Evolutionary conservation across 768 basidiomycete species (phyloP).

Genomic region (Pleurotus salmoneostramineus): DNA sequence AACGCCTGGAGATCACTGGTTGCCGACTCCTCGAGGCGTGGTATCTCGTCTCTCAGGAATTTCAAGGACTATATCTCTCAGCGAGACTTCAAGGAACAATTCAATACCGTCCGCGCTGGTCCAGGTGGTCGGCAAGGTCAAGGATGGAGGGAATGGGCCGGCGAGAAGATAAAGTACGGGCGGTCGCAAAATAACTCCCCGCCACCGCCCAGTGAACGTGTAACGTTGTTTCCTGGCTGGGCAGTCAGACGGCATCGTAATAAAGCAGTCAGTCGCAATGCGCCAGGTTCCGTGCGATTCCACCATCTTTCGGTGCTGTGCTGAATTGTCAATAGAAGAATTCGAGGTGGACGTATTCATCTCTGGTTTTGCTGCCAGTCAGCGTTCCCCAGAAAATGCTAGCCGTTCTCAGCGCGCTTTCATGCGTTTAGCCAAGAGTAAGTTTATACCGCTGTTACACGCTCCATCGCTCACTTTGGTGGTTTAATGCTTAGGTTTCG

Average conservation of each 20-base stretch:
- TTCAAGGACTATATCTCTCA: slow-evolving; percentile 49
- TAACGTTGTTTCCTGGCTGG: slow-evolving; percentile 80
- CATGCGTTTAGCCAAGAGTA: slow-evolving; percentile 75
- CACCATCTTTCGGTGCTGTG: neutral
- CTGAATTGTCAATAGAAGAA: slow-evolving; percentile 27
- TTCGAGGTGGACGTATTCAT: slow-evolving; percentile 74
- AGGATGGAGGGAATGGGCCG: slow-evolving; percentile 62
- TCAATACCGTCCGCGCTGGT: slow-evolving; percentile 15
- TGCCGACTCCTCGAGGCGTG: slow-evolving; percentile 23
- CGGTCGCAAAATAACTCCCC: slow-evolving; percentile 13
- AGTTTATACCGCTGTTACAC: slow-evolving; percentile 4
- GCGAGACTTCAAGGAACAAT: slow-evolving; percentile 31
- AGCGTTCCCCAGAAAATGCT: slow-evolving; percentile 53
- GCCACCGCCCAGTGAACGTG: slow-evolving; percentile 30
- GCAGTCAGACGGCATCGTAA: slow-evolving; percentile 50
- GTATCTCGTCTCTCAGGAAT: slow-evolving; percentile 18
- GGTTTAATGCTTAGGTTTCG: slow-evolving; percentile 50
- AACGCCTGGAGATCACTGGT: slow-evolving; percentile 29
- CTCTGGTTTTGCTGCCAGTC: slow-evolving; percentile 71
- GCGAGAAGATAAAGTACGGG: slow-evolving; percentile 44
- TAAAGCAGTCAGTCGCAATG: slow-evolving; percentile 10
- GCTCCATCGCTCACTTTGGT: neutral
- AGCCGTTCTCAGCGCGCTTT: slow-evolving; percentile 77
- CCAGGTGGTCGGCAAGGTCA: slow-evolving; percentile 19
- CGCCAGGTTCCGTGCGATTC: slow-evolving; percentile 21